phyloP scores from a whole-genome alignment of 768 basidiomycete genomes.

The Agaricus blazei region DNA sequence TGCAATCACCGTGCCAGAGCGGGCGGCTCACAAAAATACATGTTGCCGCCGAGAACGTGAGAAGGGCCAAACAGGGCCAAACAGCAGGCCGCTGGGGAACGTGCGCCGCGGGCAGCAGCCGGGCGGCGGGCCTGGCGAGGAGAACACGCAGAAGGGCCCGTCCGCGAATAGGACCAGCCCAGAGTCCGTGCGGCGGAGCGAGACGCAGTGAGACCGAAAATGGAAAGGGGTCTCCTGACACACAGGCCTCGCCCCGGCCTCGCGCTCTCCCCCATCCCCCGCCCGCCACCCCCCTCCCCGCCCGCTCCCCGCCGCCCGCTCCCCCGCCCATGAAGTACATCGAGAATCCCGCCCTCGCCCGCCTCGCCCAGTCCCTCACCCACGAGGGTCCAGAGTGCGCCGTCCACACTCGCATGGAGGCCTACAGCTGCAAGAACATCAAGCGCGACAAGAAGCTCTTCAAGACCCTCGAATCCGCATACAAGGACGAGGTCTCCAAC shows the following conservation, averaged over 20 bases:
- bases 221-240: constrained; percentile 2
- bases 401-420: constrained; percentile 90
- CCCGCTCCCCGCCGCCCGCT: neutral
- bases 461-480: constrained; percentile 84
- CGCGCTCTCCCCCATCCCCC: neutral
- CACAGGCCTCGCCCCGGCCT: neutral
- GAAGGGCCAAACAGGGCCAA: neutral
- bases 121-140: no score
- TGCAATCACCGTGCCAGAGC: neutral
- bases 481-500: constrained; percentile 73
- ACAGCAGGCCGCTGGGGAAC: neutral
- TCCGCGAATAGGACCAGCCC: no score
- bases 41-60: constrained; percentile 1
- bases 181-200: neutral
- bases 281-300: constrained; percentile 1
- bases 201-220: neutral
- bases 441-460: constrained; percentile 96
- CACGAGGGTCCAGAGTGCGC: constrained; percentile 86
- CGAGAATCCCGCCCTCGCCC: constrained; percentile 73
- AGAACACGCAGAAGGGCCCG: neutral
- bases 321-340: constrained; percentile 75
- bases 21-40: constrained; percentile 3
- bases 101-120: neutral
- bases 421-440: constrained; percentile 97
- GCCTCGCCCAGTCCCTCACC: constrained; percentile 72